Base-by-base conservation (phyloP, 495 filamentous ascomycete genomes). In the Neurospora sp. region DNA sequence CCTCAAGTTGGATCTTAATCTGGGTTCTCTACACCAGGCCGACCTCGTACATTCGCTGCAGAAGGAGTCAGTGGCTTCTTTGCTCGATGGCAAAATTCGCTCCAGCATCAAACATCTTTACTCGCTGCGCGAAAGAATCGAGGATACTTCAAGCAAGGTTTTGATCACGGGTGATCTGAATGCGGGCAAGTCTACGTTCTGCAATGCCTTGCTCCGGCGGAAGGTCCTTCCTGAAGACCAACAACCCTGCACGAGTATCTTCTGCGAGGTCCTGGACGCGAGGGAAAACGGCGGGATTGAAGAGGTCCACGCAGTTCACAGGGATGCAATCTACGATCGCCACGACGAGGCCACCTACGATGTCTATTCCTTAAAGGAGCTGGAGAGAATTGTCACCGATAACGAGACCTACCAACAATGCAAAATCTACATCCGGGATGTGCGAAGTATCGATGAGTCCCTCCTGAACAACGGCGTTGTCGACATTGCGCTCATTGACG, bases 241-340 rank as follows among this genome's bases (percentile, higher is more conserved):
- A 80, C 96, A 97, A 77, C 96, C 96, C n/a, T 98, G 96, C 83
- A 99, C 96, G 6, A 96, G 92, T 81, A 97, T 98, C 72, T 99
- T 99, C 83, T 98, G 96, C 79, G 96, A 99, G 80, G 96, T 99
- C 4, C 85, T 99, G 54, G 94, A 98, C 83, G 91, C 92, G 23
- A 87, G 93, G 72, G 94, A 97, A 78, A 99, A 99, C 76, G 89
- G 88, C 62, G 92, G 93, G 5, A 77, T 97, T 14, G 96, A 99
- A 81, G 96, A 99, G 80, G 94, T 98, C 11, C 96, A 99, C 79
- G 96, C 96, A 4, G 90, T 99, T 10, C 94, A 94, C 79, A 94
- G 90, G 78, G 90, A 95, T 70, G 77, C 83, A 12, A 79, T 85
- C 40, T 99, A 99, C 80, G 89, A 95, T 79, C 90, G 94, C 46